These are phyloP conservation scores for Neurospora africana DNA, from an alignment of 495 filamentous ascomycete genomes.

Conservation along the genomic window DNA sequence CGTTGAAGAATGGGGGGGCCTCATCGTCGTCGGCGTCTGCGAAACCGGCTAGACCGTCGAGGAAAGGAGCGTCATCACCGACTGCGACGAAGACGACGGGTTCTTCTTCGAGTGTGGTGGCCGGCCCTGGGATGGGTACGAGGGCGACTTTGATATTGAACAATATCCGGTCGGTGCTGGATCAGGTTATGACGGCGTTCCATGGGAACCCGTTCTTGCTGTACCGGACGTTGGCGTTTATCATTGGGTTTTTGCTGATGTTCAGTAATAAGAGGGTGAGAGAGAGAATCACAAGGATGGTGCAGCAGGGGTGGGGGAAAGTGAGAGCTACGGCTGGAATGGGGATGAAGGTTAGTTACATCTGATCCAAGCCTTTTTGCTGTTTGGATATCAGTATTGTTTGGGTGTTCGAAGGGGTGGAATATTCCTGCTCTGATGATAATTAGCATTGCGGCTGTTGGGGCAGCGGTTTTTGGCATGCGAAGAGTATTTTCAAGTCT, in stretches of 20 bases:
- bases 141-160: slow-evolving; percentile 39
- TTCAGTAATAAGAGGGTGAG: slow-evolving; percentile 64
- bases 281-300: slow-evolving; percentile 57
- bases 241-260: slow-evolving; percentile 70
- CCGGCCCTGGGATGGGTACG: slow-evolving; percentile 32
- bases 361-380: slow-evolving; percentile 22
- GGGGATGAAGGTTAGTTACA: slow-evolving; percentile 97
- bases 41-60: slow-evolving; percentile 40
- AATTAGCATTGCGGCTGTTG: background rate
- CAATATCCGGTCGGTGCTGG: slow-evolving; percentile 51
- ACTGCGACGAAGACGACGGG: slow-evolving; percentile 22
- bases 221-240: slow-evolving; percentile 65
- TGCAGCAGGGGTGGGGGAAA: slow-evolving; percentile 71
- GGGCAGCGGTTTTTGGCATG: background rate
- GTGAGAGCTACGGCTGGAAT: slow-evolving; percentile 79
- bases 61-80: slow-evolving; percentile 16
- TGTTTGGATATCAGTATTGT: background rate
- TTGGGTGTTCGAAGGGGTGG: background rate
- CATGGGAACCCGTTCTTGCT: slow-evolving; percentile 64
- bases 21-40: slow-evolving; percentile 6
- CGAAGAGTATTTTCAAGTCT: background rate
- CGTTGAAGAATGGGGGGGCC: slow-evolving; percentile 1
- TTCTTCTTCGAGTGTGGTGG: slow-evolving; percentile 20
- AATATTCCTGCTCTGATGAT: background rate
- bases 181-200: slow-evolving; percentile 50